Base-by-base conservation (phyloP, 2,329 filamentous ascomycete genomes). In the Fusarium annulatum region DNA sequence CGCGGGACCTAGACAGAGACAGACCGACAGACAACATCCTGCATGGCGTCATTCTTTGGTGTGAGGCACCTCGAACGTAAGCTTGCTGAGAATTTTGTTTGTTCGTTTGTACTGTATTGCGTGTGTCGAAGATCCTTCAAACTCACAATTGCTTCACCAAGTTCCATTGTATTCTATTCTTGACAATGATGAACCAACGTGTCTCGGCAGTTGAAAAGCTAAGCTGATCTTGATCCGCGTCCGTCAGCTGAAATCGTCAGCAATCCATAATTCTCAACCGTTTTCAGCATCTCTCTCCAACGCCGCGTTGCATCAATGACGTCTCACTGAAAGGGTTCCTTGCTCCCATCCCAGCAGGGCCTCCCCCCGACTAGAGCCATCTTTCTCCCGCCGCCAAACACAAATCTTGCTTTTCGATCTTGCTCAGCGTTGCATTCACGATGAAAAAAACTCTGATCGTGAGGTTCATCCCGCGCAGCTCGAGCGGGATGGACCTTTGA, bases 261-360 rank as follows among this genome's bases (percentile, higher is more conserved):
- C 48, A 67, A 38, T 55, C 42, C 55, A 61, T 52, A 45, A 26
- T 39, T 53, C 55, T 67, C 21, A 45, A 34, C 51, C 30, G 51
- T 57, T 46, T 46, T 60, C 39, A 49, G 48, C 21, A 67, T 39
- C 26, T 39, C 30, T 30, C 45, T 49, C 38, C 51, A 63, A 52
- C 45, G 28, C 49, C 48, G n/a, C 39, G 67, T 69, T 53, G 59
- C 67, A 69, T 69, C 38, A 52, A 69, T 69, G 67, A 69, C 67
- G 67, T 69, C 42, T 53, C 28, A 15, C 36, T 28, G 28, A 52
- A 33, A 52, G 28, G 34, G 26, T 58, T 62, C 65, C 67, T 69
- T 69, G 65, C 45, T 62, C 43, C 26, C 33, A 61, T 42, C 38
- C 26, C 21, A 52, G 51, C 59, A 69, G 46, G 46, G 59, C 67